Base-by-base conservation (phyloP, 2,329 filamentous ascomycete genomes). In the Hypoxylon sp. region DNA sequence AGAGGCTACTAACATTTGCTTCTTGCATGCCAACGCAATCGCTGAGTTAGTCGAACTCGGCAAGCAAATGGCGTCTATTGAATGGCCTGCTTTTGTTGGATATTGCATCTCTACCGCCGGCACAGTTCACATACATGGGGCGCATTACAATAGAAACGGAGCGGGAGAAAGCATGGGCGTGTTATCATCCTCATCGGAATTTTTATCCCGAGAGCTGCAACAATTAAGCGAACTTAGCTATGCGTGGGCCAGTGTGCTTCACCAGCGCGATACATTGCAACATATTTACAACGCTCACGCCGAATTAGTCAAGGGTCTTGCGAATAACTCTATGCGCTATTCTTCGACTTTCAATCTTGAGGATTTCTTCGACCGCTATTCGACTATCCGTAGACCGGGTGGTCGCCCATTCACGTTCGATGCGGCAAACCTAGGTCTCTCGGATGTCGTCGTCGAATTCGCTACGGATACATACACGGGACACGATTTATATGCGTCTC, bases 71-170 rank as follows among this genome's bases (percentile, higher is more conserved):
- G 87, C 88, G 1, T 87, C 91, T 2, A 89, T 94, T 21, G 93
- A 96, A 78, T 97, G 93, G 93, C 92, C 93, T 0, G 90, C 91
- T 0, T 94, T 97, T 75, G 91, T 96, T 2, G 92, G 93, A 5
- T 97, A 95, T 77, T 96, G 93, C 75, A 89, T 97, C 51, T 93
- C 90, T 78, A 95, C 93, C 1, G 93, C 93, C 1, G 93, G 92
- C 3, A 97, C 93, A 0, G 93, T 97, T 1, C 93, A 97, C 75
- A 90, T 97, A 9, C 93, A 97, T 75, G 93, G 93, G 11, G 89
- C 91, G 5, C 90, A 96, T 75, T 97, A 97, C 77, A 88, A 87
- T 70, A 86, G 85, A 72, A 80, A 80, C 38, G 80, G 80, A 10
- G 78, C 72, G 49, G 79, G 76, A 34, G 87, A 77, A 71, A 87